Evolutionary conservation across 306 rosid species (phyloP).

Genomic region (Trifolium fragiferum): DNA sequence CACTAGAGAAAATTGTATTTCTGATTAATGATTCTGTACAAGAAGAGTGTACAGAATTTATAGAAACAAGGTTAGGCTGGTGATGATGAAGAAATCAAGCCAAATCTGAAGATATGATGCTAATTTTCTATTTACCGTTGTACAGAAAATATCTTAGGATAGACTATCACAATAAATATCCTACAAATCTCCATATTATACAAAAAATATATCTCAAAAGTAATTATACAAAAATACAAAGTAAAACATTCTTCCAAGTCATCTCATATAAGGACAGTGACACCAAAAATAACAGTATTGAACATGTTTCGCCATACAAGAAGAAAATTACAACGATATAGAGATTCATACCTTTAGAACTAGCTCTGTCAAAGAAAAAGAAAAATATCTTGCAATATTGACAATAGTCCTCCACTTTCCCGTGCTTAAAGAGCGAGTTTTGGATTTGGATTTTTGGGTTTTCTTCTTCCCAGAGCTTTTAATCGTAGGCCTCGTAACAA

Average conservation of each 20-base stretch:
- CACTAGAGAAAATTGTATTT: neutral
- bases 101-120: neutral
- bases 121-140: neutral
- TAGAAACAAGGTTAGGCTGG: neutral
- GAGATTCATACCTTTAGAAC: conserved; percentile 70
- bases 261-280: neutral
- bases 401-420: conserved; percentile 82
- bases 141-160: neutral
- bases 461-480: conserved; percentile 68
- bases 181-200: neutral
- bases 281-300: neutral
- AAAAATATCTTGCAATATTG: conserved; percentile 79
- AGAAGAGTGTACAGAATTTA: conserved; percentile 6
- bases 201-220: neutral
- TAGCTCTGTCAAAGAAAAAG: conserved; percentile 71
- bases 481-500: conserved; percentile 67
- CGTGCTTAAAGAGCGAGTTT: conserved; percentile 53
- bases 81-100: neutral
- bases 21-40: conserved; percentile 7
- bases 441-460: conserved; percentile 60
- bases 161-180: conserved; percentile 12
- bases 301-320: conserved; percentile 8
- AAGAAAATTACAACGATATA: conserved; percentile 18
- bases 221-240: conserved; percentile 5
- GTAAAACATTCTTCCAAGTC: conserved; percentile 22